Conservation (phyloP, 495 filamentous ascomycete species). For the Baudoinia panamericana region DNA sequence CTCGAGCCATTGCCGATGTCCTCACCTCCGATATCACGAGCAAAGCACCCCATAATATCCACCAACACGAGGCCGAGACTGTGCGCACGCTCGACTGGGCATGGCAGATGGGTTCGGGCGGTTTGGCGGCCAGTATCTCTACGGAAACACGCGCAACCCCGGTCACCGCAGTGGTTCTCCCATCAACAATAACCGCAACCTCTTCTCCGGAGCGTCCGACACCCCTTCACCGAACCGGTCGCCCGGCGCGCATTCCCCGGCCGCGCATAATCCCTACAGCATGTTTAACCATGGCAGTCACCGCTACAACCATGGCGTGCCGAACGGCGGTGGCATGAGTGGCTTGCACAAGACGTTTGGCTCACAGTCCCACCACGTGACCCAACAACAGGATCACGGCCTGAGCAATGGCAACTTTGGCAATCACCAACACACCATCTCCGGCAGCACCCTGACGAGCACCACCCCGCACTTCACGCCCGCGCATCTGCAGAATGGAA, state of each 20-base stretch:
- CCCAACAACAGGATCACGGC: conserved; percentile 65
- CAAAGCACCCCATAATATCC: too few species aligned
- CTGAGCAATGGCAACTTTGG: conserved; percentile 38
- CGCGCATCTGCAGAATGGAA: conserved; percentile 64
- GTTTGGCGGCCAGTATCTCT: conserved; percentile 55
- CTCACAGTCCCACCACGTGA: conserved; percentile 47
- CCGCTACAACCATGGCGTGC: conserved; percentile 67
- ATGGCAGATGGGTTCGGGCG: conserved; percentile 79
- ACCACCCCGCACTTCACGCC: conserved; percentile 64
- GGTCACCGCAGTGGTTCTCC: conserved; percentile 45
- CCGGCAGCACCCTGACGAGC: conserved; percentile 57
- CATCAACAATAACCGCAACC: conserved; percentile 30
- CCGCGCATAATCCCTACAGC: conserved; percentile 48
- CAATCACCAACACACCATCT: conserved; percentile 67
- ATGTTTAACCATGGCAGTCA: conserved; percentile 80
- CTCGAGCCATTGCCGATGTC: too few species aligned
- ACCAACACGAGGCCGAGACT: too few species aligned
- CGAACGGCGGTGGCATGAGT: conserved; percentile 52
- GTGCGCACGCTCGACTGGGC: too few species aligned
- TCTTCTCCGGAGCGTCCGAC: conserved; percentile 37
- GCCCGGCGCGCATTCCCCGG: conserved; percentile 53
- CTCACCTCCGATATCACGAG: too few species aligned
- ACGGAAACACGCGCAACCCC: conserved; percentile 40
- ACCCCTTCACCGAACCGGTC: conserved; percentile 61
- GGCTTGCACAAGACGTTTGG: conserved; percentile 53